phyloP scores from a whole-genome alignment of 2,329 filamentous ascomycete genomes.

The Zasmidium cellare region DNA sequence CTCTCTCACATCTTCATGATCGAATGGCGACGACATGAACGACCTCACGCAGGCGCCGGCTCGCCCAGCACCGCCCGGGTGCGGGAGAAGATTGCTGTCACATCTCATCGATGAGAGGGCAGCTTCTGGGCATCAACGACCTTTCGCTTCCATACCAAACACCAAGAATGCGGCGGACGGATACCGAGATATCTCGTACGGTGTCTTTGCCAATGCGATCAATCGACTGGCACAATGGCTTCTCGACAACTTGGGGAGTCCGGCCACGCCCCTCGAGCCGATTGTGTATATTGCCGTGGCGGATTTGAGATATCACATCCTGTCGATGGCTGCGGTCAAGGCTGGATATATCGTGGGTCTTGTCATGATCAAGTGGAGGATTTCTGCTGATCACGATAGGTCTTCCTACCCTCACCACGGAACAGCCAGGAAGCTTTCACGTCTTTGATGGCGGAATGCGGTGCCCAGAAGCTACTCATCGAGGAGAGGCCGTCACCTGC shows the following conservation, averaged over 20 bases:
- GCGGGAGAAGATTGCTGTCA: constrained; percentile 3
- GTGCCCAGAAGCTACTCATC: constrained; percentile 2
- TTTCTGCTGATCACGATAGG: background rate
- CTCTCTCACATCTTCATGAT: too few species aligned
- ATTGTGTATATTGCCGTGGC: constrained; percentile 8
- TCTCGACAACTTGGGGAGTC: background rate
- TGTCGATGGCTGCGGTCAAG: constrained; percentile 9
- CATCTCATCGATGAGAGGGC: constrained; percentile 7
- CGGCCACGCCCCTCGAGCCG: background rate
- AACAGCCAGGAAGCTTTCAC: constrained; percentile 6
- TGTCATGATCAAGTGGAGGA: too few species aligned
- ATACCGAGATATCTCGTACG: constrained; percentile 10
- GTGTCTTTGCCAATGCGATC: constrained; percentile 8
- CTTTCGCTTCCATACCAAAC: constrained; percentile 5
- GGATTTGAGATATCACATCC: constrained; percentile 9
- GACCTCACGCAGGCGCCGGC: too few species aligned
- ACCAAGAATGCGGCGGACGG: constrained; percentile 1
- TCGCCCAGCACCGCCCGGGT: background rate
- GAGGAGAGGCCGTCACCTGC: background rate
- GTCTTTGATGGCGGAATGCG: background rate
- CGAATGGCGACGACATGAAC: too few species aligned
- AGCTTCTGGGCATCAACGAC: background rate
- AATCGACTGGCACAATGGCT: constrained; percentile 10
- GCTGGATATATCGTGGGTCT: constrained; percentile 5
- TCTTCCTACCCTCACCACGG: constrained; percentile 8